A percentile compares a stretch with the other conserved stretches of the same genome.
Conservation (phyloP, 2,329 filamentous ascomycete species). For the Cordyceps farinosa region DNA sequence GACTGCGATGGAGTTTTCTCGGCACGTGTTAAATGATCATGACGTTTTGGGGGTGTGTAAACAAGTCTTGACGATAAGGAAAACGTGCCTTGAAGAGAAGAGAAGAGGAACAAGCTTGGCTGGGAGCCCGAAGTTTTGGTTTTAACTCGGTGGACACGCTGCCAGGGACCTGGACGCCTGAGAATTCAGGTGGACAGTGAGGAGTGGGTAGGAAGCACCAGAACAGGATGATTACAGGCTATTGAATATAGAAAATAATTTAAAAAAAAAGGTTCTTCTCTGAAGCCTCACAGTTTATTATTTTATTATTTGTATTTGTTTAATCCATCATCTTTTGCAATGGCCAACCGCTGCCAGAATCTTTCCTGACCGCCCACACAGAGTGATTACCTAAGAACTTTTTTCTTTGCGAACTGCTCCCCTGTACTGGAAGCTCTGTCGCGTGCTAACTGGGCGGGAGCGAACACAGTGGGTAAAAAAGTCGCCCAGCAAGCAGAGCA, state of each 20-base stretch:
- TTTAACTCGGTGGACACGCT: constrained; percentile 28
- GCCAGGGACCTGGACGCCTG: constrained; percentile 14
- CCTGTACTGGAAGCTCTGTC: constrained; percentile 2
- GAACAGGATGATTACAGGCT: too few species aligned
- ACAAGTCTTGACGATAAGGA: constrained; percentile 94
- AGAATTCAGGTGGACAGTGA: constrained; percentile 17
- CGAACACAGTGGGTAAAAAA: constrained; percentile 5
- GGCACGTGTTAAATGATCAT: constrained; percentile 89
- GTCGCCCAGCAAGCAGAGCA: neutral
- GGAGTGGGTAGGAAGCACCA: too few species aligned
- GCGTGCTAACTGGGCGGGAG: constrained; percentile 4
- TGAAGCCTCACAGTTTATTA: too few species aligned
- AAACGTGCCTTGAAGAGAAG: constrained; percentile 61
- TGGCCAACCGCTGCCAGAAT: too few species aligned
- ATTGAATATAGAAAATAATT: too few species aligned
- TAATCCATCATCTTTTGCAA: too few species aligned
- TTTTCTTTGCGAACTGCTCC: neutral
- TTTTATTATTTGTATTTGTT: too few species aligned
- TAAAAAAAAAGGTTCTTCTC: too few species aligned
- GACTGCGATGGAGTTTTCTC: constrained; percentile 70
- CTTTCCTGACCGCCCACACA: too few species aligned
- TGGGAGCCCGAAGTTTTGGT: constrained; percentile 20
- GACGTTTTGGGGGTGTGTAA: constrained; percentile 64
- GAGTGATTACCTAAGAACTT: neutral
- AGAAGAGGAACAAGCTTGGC: constrained; percentile 32